phyloP scores from a whole-genome alignment of 441 rosid species.

The Caryocar brasiliense region DNA sequence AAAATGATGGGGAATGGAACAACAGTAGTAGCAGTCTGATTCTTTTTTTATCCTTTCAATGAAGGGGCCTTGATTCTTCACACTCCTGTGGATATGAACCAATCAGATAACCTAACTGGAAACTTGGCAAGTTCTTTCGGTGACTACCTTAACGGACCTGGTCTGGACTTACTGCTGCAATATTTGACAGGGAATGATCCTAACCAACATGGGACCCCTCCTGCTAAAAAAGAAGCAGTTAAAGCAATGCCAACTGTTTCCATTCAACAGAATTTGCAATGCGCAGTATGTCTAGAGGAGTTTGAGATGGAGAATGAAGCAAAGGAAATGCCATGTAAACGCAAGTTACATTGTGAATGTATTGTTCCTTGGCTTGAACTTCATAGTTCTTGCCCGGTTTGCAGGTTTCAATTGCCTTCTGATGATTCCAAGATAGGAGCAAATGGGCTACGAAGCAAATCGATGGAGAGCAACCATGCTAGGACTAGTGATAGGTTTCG shows the following conservation, averaged over 20 bases:
- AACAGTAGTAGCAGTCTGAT: constrained; percentile 16
- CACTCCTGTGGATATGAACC: constrained; percentile 18
- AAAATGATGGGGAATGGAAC: constrained; percentile 16
- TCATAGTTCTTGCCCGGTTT: constrained; percentile 79
- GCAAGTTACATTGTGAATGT: constrained; percentile 53
- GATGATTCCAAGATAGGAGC: constrained; percentile 40
- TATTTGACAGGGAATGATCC: constrained; percentile 67
- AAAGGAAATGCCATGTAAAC: constrained; percentile 67
- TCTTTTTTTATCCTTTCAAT: constrained; percentile 34
- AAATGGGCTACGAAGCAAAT: constrained; percentile 6
- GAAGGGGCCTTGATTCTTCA: constrained; percentile 34
- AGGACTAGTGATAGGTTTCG: background rate
- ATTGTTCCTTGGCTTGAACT: constrained; percentile 71
- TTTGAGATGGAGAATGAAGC: constrained; percentile 42
- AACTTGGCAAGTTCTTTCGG: constrained; percentile 27
- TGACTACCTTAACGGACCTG: constrained; percentile 63
- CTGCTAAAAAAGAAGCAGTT: constrained; percentile 53
- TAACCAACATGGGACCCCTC: constrained; percentile 56
- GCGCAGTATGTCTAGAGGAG: constrained; percentile 51
- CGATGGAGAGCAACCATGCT: background rate
- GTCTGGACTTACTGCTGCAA: constrained; percentile 60
- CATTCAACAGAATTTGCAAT: constrained; percentile 36
- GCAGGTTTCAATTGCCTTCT: constrained; percentile 54
- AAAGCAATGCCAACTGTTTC: constrained; percentile 46
- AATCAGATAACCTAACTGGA: constrained; percentile 3